These are phyloP conservation scores for Hypoxylon intermedium DNA, from an alignment of 495 filamentous ascomycete species.

Conservation along the genomic window DNA sequence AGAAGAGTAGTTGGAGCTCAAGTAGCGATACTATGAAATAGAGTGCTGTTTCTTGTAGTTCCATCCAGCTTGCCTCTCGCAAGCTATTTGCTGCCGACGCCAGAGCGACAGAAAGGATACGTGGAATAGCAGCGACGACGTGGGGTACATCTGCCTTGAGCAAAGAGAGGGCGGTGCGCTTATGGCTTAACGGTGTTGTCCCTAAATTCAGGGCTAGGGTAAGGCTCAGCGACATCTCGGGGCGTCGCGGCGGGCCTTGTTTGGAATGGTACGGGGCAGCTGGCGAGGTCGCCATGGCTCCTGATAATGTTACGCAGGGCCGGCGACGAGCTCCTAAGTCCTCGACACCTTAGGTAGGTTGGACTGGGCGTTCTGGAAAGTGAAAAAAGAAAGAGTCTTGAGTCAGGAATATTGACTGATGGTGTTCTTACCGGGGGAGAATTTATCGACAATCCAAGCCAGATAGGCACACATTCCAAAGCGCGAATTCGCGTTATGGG, in stretches of 20 bases:
- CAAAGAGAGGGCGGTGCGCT: constrained; percentile 31
- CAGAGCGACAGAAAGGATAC: constrained; percentile 35
- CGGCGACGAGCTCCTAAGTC: background rate
- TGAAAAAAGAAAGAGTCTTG: background rate
- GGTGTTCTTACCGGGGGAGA: too few relatives aligned
- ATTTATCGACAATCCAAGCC: constrained; percentile 19
- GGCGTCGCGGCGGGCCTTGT: background rate
- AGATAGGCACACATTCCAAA: constrained; percentile 21
- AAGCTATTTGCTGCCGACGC: background rate
- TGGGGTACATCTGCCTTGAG: constrained; percentile 38
- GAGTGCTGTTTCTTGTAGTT: constrained; percentile 30
- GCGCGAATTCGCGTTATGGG: background rate
- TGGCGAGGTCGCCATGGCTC: constrained; percentile 13
- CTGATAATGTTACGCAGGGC: constrained; percentile 3
- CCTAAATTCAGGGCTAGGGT: constrained; percentile 42
- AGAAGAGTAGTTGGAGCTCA: constrained; percentile 41
- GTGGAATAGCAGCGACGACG: constrained; percentile 31
- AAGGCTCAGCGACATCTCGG: constrained; percentile 21
- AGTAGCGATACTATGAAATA: constrained; percentile 37
- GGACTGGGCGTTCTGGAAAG: background rate
- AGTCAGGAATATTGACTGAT: background rate
- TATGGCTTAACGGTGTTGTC: constrained; percentile 42
- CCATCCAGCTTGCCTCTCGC: constrained; percentile 29
- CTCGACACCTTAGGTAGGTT: background rate
- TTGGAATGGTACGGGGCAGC: background rate